Evolutionary conservation across 345 rosid species (phyloP), one percentile per base, ranked within the genome.

Genomic region (Arabidopsis suecica): DNA sequence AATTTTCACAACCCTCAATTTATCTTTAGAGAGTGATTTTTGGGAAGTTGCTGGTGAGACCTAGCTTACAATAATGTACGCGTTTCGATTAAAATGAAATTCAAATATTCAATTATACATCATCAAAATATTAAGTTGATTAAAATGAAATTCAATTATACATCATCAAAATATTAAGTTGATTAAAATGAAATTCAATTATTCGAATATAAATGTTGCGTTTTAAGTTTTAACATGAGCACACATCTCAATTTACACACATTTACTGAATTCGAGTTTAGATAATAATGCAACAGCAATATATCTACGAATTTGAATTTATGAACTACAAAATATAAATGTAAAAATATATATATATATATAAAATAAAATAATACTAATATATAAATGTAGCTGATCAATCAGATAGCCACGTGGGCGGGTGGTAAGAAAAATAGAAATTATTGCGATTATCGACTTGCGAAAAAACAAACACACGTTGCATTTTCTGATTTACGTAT

Each of bases 401-500:
- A 37, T 73, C 20, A 55, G 56, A 65, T 23, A 54, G 63, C 48
- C 72, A 74, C 73, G 72, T 66, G 73, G 59, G 53, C 33, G 42
- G 42, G 53, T 38, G 42, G 53, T 49, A 47, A 47, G 50, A 38
- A 66, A 38, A 66, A 58, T 59, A 9, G 36, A n/a, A 65, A 49
- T 75, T 37, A 67, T 75, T 67, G 79, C 45, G 6, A 61, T 45
- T 42, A 18, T 58, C 50, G 68, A 67, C 73, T 75, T 41, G 23
- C 3, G 20, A 13, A 59, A 40, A 30, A 40, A 48, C 40, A 57
- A 64, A 73, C 10, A 57, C 68, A 75, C 79, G 73, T 60, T 58
- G 51, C 78, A 57, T 30, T 75, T 67, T 75, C 40, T 56, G 33
- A 74, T 65, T 73, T 74, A 74, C 50, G 22, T 20, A 56, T 30